Evolutionary conservation across 75 land plant genomes (phyloP).

Genomic region (Picea glauca): DNA sequence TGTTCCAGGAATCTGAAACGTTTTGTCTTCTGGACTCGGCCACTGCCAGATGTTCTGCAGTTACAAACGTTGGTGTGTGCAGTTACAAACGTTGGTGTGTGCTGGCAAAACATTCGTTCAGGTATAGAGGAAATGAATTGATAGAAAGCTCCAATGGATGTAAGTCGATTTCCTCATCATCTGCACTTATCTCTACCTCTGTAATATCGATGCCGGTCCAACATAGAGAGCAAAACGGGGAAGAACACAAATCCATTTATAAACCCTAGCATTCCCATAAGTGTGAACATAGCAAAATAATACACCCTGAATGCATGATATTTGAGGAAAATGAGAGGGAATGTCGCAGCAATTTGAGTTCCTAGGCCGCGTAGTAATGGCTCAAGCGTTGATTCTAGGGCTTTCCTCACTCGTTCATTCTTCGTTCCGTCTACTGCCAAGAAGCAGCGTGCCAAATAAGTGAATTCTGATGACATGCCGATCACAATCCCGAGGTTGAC

Average conservation of each 20-base stretch:
- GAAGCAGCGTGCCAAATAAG: constrained; percentile 43
- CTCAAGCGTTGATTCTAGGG: constrained; percentile 46
- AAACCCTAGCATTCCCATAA: constrained; percentile 49
- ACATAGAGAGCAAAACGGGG: constrained; percentile 34
- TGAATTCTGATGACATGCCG: constrained; percentile 48
- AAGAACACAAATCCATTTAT: constrained; percentile 44
- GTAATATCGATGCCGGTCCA: constrained; percentile 23
- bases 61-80: too few relatives aligned
- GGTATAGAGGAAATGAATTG: too few relatives aligned
- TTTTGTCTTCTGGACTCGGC: too few relatives aligned
- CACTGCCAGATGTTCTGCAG: too few relatives aligned
- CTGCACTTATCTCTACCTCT: too few relatives aligned
- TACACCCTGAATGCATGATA: constrained; percentile 46
- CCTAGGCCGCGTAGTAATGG: constrained; percentile 51
- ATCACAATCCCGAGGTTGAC: neutral
- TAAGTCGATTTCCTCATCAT: too few relatives aligned
- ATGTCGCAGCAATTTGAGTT: constrained; percentile 44
- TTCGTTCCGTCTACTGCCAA: constrained; percentile 37
- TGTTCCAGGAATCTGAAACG: too few relatives aligned
- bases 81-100: too few relatives aligned
- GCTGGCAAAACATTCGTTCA: too few relatives aligned
- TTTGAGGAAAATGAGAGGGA: constrained; percentile 45
- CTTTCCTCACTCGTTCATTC: constrained; percentile 32
- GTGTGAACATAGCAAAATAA: constrained; percentile 50
- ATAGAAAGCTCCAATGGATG: too few relatives aligned